Evolutionary conservation across 1,284 basidiomycete genomes (phyloP).

Genomic region (Naganishia cerealis): DNA sequence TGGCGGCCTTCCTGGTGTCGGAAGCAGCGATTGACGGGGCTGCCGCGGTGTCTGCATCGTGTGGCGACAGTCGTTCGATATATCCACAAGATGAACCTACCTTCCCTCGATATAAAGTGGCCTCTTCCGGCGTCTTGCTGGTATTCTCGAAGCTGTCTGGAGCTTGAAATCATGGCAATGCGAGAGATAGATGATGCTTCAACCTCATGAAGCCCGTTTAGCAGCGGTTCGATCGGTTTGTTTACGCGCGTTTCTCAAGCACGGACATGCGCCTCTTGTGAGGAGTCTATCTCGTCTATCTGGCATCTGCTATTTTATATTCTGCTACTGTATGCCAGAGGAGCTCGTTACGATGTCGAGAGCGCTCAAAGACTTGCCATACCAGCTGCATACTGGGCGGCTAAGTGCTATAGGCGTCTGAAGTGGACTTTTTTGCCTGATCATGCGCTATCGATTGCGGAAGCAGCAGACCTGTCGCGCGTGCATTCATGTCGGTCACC

Average conservation of each 20-base stretch:
- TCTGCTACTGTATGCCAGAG: too few species aligned
- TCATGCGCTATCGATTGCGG: too few species aligned
- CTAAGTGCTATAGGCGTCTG: too few species aligned
- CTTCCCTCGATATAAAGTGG: not conserved
- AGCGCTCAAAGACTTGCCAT: too few species aligned
- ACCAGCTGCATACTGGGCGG: too few species aligned
- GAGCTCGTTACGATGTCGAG: too few species aligned
- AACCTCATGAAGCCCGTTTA: not conserved
- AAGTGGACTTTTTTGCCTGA: too few species aligned
- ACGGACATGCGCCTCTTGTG: slow-evolving; percentile 3
- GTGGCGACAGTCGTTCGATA: not conserved
- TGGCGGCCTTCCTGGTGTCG: slow-evolving; percentile 20
- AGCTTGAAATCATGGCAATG: not conserved
- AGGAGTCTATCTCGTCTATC: not conserved
- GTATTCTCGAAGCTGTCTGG: not conserved
- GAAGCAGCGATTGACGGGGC: slow-evolving; percentile 25
- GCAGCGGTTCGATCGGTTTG: slow-evolving; percentile 21
- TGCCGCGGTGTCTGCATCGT: slow-evolving; percentile 25
- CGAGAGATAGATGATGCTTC: slow-evolving; percentile 21
- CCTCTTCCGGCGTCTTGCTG: slow-evolving; percentile 5
- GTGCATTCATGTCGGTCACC: too few species aligned
- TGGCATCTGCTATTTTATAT: not conserved
- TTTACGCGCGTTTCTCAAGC: slow-evolving; percentile 16
- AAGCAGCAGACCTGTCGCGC: too few species aligned
- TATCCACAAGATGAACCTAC: not conserved